Conservation (phyloP, 768 basidiomycete genomes). For the Lentinula guzmanii region DNA sequence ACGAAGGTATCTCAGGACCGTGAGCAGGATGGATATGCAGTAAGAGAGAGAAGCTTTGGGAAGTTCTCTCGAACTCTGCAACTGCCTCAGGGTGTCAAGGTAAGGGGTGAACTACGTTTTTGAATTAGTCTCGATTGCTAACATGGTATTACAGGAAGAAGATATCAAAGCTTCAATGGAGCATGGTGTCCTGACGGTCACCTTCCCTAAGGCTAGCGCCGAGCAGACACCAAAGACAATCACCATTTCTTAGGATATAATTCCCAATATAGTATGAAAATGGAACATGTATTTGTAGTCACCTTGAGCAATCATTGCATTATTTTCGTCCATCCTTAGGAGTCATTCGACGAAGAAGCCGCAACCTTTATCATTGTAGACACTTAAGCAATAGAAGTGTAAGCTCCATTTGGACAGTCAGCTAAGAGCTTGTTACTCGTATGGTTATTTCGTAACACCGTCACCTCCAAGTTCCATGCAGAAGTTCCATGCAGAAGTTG, state of each 20-base stretch:
- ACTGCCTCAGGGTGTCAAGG: conserved; percentile 51
- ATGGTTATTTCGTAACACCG: too few relatives aligned
- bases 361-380: too few relatives aligned
- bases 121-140: conserved; percentile 12
- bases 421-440: too few relatives aligned
- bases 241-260: conserved; percentile 19
- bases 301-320: background rate
- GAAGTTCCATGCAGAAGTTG: too few relatives aligned
- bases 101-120: conserved; percentile 23
- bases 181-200: conserved; percentile 42
- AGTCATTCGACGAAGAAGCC: too few relatives aligned
- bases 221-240: conserved; percentile 29
- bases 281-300: background rate
- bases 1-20: conserved; percentile 25
- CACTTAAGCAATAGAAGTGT: too few relatives aligned
- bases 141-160: conserved; percentile 15
- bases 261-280: too few relatives aligned
- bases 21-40: conserved; percentile 33
- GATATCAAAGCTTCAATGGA: conserved; percentile 42
- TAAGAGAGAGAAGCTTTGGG: conserved; percentile 49
- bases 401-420: too few relatives aligned
- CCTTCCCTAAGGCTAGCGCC: conserved; percentile 44
- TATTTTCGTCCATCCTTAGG: too few relatives aligned
- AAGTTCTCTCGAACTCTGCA: conserved; percentile 40
- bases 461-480: too few relatives aligned